Percentiles rank a stretch among this genome's conserved stretches.
Evolutionary conservation across 805 yeast genomes (phyloP).

Genomic region (Yamadazyma paraphyllophila): DNA sequence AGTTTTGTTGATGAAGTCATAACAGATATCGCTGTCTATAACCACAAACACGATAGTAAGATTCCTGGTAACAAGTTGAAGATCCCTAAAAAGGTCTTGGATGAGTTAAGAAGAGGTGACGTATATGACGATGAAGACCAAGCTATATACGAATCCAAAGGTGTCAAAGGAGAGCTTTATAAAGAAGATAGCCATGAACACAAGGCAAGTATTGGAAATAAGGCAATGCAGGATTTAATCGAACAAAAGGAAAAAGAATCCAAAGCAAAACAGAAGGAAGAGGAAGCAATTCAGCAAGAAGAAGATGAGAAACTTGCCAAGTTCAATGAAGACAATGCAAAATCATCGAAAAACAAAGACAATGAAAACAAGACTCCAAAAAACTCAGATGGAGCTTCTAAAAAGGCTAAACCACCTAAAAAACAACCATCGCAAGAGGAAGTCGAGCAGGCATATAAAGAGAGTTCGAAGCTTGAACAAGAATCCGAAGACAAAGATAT

Average conservation of each 20-base stretch:
- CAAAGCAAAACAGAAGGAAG: slow-evolving; percentile 1
- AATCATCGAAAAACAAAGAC: background rate
- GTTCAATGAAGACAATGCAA: slow-evolving; percentile 2
- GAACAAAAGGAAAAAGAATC: slow-evolving; percentile 10
- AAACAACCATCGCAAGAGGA: no score
- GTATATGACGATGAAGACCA: slow-evolving; percentile 29
- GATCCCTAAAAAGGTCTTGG: slow-evolving; percentile 28
- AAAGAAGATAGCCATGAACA: slow-evolving; percentile 11
- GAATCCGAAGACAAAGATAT: slow-evolving; percentile 7
- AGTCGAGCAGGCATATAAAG: no score
- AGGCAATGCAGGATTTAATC: slow-evolving; percentile 7
- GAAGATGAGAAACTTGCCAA: slow-evolving; percentile 8
- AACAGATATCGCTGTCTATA: slow-evolving; percentile 38
- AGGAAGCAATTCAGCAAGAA: slow-evolving; percentile 3
- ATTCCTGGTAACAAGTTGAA: slow-evolving; percentile 37
- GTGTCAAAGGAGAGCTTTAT: slow-evolving; percentile 13
- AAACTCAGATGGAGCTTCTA: background rate
- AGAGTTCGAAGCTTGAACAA: background rate
- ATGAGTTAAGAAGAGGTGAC: slow-evolving; percentile 25
- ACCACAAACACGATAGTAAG: slow-evolving; percentile 27
- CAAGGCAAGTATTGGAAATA: slow-evolving; percentile 15
- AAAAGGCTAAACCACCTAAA: no score
- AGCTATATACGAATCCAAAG: slow-evolving; percentile 8
- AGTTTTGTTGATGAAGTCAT: slow-evolving; percentile 29
- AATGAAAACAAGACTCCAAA: background rate